Base-by-base conservation (phyloP, 305 asterid species). In the Stenogyne calaminthoides region DNA sequence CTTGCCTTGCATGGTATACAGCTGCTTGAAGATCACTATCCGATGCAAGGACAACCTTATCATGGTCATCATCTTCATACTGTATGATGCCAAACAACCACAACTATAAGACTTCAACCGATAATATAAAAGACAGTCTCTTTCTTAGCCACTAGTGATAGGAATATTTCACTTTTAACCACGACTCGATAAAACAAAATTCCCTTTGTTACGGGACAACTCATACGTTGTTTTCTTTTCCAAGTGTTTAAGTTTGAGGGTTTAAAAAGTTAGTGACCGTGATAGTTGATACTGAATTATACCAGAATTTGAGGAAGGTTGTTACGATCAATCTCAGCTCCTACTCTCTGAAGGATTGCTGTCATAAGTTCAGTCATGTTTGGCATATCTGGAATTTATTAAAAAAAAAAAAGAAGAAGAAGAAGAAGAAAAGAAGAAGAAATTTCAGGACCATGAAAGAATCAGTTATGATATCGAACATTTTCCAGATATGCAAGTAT, bases 31-130 rank as follows among this genome's bases (percentile, higher is more conserved):
- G 98, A 87, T 95, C 99, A 73, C 86, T 78, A 71, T 95, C 99
- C 44, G 99, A 88, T 78, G 96, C 96, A 59, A 95, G 89, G 27
- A 95, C 80, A 55, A 92, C 91, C 79, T 84, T 89, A 87, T 95
- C 99, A 55, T 84, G 83, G 76, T 95, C 99, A 72, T 92, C 97
- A 54, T 95, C 99, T 80, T 95, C 99, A 59, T 95, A 95, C 99
- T 95, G 82, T 77, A 80, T 51, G 22, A 74, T 40, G 27, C 4
- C 49, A 59, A 60, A 65, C 68, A 55, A 64, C n/a, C 42, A 65
- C 60, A 40, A 76, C 32, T 63, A 22, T 58, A 54, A 76, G 80
- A 71, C 32, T 54, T 9, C 2, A 18, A 52, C 59, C 29, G 29
- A 75, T 18, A 67, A 42, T 44, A 27, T 27, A 16, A 39, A 37